These are phyloP conservation scores for Hirsutella thompsonii DNA, from an alignment of 2,329 filamentous ascomycete species.

Conservation along the genomic window DNA sequence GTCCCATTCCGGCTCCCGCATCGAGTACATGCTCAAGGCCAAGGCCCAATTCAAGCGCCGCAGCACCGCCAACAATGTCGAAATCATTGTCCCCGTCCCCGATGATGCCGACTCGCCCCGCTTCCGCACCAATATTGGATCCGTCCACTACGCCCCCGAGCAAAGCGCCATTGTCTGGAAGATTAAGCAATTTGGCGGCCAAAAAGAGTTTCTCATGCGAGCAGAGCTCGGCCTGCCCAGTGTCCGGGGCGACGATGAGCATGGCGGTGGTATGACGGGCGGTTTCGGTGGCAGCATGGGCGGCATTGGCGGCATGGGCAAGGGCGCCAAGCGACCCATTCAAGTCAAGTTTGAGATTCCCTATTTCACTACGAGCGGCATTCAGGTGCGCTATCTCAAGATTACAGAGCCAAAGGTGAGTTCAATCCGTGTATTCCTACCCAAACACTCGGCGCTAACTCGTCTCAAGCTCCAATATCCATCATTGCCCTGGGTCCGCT, in stretches of 20 bases:
- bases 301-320: slow-evolving; percentile 62
- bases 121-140: slow-evolving; percentile 94
- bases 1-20: slow-evolving; percentile 84
- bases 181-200: slow-evolving; percentile 98
- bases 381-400: slow-evolving; percentile 96
- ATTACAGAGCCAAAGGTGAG: slow-evolving; percentile 97
- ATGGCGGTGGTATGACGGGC: slow-evolving; percentile 93
- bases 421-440: neutral
- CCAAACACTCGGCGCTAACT: neutral
- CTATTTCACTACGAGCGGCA: slow-evolving; percentile 99
- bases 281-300: slow-evolving; percentile 97
- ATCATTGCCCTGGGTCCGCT: slow-evolving; percentile 92
- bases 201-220: slow-evolving; percentile 97
- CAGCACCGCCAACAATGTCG: slow-evolving; percentile 96
- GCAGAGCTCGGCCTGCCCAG: slow-evolving; percentile 90
- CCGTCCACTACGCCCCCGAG: slow-evolving; percentile 94
- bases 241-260: slow-evolving; percentile 89
- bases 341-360: slow-evolving; percentile 99
- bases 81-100: slow-evolving; percentile 92
- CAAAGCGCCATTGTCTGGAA: slow-evolving; percentile 99
- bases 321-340: slow-evolving; percentile 86
- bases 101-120: slow-evolving; percentile 93
- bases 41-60: slow-evolving; percentile 96
- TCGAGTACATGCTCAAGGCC: slow-evolving; percentile 99
- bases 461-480: slow-evolving; percentile 81